Percentiles rank a stretch among this genome's conserved stretches.
These are phyloP conservation scores for Dactylis glomerata DNA, from an alignment of 176 grass and related monocot species.

Conservation along the genomic window DNA sequence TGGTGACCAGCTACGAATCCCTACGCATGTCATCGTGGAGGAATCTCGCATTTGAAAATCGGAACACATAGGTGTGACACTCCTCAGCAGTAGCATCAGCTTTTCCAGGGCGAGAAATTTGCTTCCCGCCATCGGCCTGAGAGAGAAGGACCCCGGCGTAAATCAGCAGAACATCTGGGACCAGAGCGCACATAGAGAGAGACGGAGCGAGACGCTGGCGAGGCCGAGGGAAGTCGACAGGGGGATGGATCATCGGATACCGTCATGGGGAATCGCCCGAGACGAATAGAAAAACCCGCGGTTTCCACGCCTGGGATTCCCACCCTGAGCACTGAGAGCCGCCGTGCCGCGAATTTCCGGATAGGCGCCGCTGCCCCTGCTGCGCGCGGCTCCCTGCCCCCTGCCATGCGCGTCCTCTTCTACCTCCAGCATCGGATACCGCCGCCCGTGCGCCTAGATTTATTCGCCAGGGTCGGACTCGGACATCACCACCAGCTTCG, in stretches of 20 bases:
- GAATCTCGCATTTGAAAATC: neutral
- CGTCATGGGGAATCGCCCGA: slow-evolving; percentile 17
- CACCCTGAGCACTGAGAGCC: neutral
- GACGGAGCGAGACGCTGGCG: no score
- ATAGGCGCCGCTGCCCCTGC: neutral
- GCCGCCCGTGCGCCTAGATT: slow-evolving; percentile 28
- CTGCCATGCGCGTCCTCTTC: no score
- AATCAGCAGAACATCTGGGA: neutral
- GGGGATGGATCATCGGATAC: slow-evolving; percentile 43
- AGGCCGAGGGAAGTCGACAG: slow-evolving; percentile 17
- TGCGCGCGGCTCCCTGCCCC: neutral
- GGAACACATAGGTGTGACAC: neutral
- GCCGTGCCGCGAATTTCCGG: slow-evolving; percentile 37
- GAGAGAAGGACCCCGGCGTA: neutral
- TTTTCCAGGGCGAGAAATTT: no score
- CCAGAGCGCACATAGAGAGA: neutral
- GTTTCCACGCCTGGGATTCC: slow-evolving; percentile 48
- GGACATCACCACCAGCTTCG: no score
- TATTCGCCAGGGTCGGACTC: no score
- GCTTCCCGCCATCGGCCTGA: no score
- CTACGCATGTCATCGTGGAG: neutral
- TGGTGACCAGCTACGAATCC: neutral
- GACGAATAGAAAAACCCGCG: slow-evolving; percentile 11
- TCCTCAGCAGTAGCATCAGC: no score
- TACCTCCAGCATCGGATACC: slow-evolving; percentile 36